Conservation (phyloP, 108 stramenopile species). For the Nitzschia sp. region DNA sequence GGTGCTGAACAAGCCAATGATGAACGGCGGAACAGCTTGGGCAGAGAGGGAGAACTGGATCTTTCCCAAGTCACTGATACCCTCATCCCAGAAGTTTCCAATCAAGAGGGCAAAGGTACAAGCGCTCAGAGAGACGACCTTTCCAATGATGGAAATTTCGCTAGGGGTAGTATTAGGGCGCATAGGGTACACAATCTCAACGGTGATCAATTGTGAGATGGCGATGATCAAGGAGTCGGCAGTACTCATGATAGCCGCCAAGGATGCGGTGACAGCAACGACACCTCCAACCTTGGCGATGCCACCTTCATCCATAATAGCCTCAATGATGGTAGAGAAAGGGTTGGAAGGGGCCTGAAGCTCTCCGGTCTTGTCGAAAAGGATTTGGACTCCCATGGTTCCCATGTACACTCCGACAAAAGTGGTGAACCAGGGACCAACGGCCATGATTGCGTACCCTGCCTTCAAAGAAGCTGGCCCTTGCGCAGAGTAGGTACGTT, state of each 20-base stretch:
- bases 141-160: constrained; percentile 7
- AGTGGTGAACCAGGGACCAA: constrained; percentile 27
- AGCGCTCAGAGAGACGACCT: constrained; percentile 11
- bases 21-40: constrained; percentile 10
- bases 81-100: constrained; percentile 12
- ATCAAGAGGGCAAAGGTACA: constrained; percentile 11
- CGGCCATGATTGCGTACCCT: neutral
- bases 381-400: constrained; percentile 26
- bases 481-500: constrained; percentile 27
- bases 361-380: neutral
- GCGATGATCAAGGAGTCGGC: constrained; percentile 42
- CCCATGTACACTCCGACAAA: constrained; percentile 37
- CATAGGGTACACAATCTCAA: constrained; percentile 23
- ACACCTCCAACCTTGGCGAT: constrained; percentile 24
- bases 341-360: neutral
- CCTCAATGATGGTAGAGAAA: constrained; percentile 22
- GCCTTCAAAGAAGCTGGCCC: constrained; percentile 6
- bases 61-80: constrained; percentile 1
- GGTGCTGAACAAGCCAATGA: constrained; percentile 15
- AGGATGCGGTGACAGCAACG: constrained; percentile 29
- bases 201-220: constrained; percentile 29
- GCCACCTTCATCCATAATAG: constrained; percentile 12
- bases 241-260: constrained; percentile 48
- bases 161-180: neutral
- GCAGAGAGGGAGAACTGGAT: constrained; percentile 15